A percentile compares a stretch with the other conserved stretches of the same genome.
Conservation (phyloP, 495 filamentous ascomycete genomes). For the Lophium mytilinum region DNA sequence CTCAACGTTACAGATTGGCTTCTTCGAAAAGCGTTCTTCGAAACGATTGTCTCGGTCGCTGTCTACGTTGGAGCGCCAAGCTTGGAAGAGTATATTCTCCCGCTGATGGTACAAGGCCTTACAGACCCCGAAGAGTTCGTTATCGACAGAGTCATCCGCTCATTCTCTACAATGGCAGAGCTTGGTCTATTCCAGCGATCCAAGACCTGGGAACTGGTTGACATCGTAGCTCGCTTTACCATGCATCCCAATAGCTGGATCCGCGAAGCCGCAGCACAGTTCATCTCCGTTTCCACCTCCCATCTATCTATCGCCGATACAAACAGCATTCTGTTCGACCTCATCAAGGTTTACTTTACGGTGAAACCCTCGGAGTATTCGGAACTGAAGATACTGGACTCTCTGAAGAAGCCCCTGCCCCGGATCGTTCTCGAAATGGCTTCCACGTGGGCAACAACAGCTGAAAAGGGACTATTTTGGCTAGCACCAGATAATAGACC, state of each 20-base stretch:
- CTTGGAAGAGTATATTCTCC: slow-evolving; percentile 91
- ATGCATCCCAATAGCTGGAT: slow-evolving; percentile 96
- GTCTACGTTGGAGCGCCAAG: slow-evolving; percentile 79
- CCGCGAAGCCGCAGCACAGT: slow-evolving; percentile 74
- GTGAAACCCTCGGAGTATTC: slow-evolving; percentile 51
- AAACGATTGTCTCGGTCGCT: slow-evolving; percentile 88
- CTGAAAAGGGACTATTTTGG: slow-evolving; percentile 78
- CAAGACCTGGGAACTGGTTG: slow-evolving; percentile 78
- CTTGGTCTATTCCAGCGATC: slow-evolving; percentile 79
- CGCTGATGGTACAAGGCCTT: slow-evolving; percentile 93
- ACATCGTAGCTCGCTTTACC: slow-evolving; percentile 71
- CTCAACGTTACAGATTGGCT: slow-evolving; percentile 96
- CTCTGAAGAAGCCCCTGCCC: slow-evolving; percentile 75
- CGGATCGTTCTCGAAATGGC: slow-evolving; percentile 76
- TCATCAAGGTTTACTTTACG: slow-evolving; percentile 77
- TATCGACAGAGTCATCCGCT: slow-evolving; percentile 80
- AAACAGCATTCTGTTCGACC: slow-evolving; percentile 70
- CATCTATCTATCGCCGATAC: slow-evolving; percentile 76
- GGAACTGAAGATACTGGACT: slow-evolving; percentile 68
- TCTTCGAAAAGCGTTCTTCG: slow-evolving; percentile 92
- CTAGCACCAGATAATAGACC: slow-evolving; percentile 57
- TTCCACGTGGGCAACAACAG: slow-evolving; percentile 74
- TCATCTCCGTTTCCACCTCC: slow-evolving; percentile 66
- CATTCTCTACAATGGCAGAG: slow-evolving; percentile 81
- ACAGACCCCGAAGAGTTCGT: slow-evolving; percentile 95